Evolutionary conservation across 345 rosid species (phyloP).

Genomic region (Firmiana major): DNA sequence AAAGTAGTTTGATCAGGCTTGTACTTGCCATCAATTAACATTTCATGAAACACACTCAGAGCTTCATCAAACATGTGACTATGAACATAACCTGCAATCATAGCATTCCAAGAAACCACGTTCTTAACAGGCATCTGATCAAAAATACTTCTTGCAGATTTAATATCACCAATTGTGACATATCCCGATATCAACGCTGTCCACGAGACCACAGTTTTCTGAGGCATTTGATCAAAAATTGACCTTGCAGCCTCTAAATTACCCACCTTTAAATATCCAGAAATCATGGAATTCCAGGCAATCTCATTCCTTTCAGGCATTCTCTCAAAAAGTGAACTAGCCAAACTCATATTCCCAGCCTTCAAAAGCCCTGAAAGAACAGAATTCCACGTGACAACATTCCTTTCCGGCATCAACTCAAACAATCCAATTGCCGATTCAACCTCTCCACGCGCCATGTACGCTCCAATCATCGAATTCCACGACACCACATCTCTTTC

Average conservation of each 20-base stretch:
- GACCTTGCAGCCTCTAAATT: slow-evolving; percentile 22
- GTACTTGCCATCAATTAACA: slow-evolving; percentile 28
- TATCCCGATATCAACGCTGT: slow-evolving; percentile 30
- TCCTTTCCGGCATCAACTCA: slow-evolving; percentile 28
- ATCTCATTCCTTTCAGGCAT: slow-evolving; percentile 27
- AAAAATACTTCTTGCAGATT: slow-evolving; percentile 19
- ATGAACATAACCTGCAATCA: slow-evolving; percentile 30
- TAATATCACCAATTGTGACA: slow-evolving; percentile 16
- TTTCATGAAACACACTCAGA: slow-evolving; percentile 20
- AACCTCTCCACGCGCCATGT: slow-evolving; percentile 17
- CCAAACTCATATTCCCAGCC: slow-evolving; percentile 27
- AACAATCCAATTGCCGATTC: slow-evolving; percentile 20
- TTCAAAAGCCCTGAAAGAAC: slow-evolving; percentile 24
- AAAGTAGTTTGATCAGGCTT: slow-evolving; percentile 31
- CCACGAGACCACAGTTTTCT: slow-evolving; percentile 28
- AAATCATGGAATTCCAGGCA: slow-evolving; percentile 23
- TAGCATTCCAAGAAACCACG: slow-evolving; percentile 32
- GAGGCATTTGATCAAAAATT: slow-evolving; percentile 21
- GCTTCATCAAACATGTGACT: slow-evolving; percentile 33
- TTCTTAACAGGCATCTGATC: slow-evolving; percentile 22
- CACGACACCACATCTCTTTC: slow-evolving; percentile 27
- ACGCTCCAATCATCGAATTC: slow-evolving; percentile 32
- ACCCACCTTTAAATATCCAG: slow-evolving; percentile 18
- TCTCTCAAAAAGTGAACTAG: slow-evolving; percentile 20
- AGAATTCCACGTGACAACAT: slow-evolving; percentile 24